Conservation (phyloP, 2,329 filamentous ascomycete genomes). For the Penicillium sp. region DNA sequence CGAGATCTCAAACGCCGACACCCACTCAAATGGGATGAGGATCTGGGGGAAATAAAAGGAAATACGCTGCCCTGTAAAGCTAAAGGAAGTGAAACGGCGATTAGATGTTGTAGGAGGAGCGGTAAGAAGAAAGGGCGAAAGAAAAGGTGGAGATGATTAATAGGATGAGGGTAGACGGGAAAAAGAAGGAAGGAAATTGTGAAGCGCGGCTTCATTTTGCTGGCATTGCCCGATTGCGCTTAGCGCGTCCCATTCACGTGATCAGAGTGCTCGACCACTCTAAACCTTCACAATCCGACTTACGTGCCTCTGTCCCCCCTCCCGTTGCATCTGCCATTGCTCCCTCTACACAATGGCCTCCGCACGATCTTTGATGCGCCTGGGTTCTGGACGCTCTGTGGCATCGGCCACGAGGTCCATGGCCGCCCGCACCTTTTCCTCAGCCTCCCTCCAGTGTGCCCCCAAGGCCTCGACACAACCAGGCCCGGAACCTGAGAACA, state of each 20-base stretch:
- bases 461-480: conserved; percentile 53
- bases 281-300: conserved; percentile 28
- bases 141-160: conserved; percentile 18
- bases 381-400: conserved; percentile 43
- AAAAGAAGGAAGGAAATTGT: conserved; percentile 28
- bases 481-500: conserved; percentile 63
- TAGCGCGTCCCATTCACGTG: conserved; percentile 27
- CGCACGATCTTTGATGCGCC: conserved; percentile 46
- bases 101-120: conserved; percentile 16
- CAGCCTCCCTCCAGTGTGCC: conserved; percentile 41
- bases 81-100: conserved; percentile 25
- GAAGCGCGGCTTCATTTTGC: conserved; percentile 32
- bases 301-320: conserved; percentile 23
- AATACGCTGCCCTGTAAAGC: conserved; percentile 20
- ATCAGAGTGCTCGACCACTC: conserved; percentile 28
- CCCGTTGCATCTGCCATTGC: conserved; percentile 30
- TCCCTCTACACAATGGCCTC: conserved; percentile 43
- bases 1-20: conserved; percentile 27
- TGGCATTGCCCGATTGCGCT: conserved; percentile 26
- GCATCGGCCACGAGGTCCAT: conserved; percentile 36
- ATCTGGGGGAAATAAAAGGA: conserved; percentile 14
- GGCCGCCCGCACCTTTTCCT: conserved; percentile 40
- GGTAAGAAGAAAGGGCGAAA: conserved; percentile 2
- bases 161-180: conserved; percentile 24
- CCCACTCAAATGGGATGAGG: conserved; percentile 17